Base-by-base conservation (phyloP, 345 rosid species). In the Stellera chamaejasme region DNA sequence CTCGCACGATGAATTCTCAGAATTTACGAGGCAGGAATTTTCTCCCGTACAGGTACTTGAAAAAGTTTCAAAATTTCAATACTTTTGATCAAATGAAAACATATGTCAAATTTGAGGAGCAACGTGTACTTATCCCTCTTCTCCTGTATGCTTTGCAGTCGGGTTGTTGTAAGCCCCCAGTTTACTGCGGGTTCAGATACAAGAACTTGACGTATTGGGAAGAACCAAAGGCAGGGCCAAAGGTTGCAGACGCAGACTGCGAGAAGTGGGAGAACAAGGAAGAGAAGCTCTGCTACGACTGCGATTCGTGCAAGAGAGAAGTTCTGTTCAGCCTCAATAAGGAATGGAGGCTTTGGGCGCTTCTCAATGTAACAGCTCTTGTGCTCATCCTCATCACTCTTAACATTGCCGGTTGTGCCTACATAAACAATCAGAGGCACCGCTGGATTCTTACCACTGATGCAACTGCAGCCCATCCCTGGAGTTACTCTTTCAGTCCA, bases 91-190 rank as follows among this genome's bases (percentile, higher is more conserved):
- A 19, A 19, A 19, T 19, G 23, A 19, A 19, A 19, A 19, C 23
- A 0, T 19, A 19, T 19, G 23, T 19, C 23, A 19, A 19, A 19
- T 19, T 19, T 19, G 23, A 19, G 23, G 27, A 28, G 4, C 9
- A 13, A 50, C 10, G 9, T 14, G 10, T n/a, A 45, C 47, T 45
- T 10, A 10, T 45, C 47, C 23, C 11, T 44, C 19, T 25, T 56
- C 13, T 19, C 44, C 39, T 32, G 39, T 19, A 19, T 1, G 39
- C 39, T 45, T 10, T 55, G 51, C 12, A 79, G 88, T 73, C 77
- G 4, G 89, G 96, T 5, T 84, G 96, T 64, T 84, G 92, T 77
- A 83, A 72, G 58, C 92, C 85, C 4, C 84, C 92, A 0, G 45
- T 43, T 3, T 54, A 59, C n/a, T 82, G 96, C 45, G 84, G 83